Evolutionary conservation across 75 land plant genomes (phyloP), one percentile per base, ranked within the genome.

Genomic region (Larix kaempferi): DNA sequence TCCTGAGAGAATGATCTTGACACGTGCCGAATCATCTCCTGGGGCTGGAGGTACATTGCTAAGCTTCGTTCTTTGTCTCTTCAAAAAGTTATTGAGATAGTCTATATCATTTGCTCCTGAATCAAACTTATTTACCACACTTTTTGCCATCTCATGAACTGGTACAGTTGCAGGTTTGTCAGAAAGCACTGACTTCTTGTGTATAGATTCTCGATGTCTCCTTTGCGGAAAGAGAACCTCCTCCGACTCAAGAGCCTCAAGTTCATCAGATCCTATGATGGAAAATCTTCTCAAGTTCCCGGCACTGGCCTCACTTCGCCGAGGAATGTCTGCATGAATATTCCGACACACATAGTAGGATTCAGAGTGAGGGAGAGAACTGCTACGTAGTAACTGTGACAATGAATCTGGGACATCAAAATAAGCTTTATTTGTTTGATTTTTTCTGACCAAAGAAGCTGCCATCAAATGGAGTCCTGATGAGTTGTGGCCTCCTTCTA

Each of bases 191-290:
- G 72, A 69, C 49, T 44, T 67, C 39, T 67, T 69, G 49, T 69
- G 72, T 22, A 69, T 35, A 44, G 72, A 69, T 69, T 69, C 72
- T 69, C 72, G 54, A 69, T 41, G 72, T 69, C 49, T 69, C n/a
- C 49, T 69, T 12, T 23, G 72, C 21, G 52, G 72, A 23, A 69
- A 69, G 54, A 69, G 41, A 69, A 11, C 44, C 72, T 69, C 72
- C 49, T 69, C 52, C n/a, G 72, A 39, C 52, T 69, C 72, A 39
- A 69, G 52, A n/a, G 52, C 54, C 52, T 69, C 72, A 37, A 69
- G 41, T 37, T 69, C 72, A 23, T 69, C 41, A 19, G 52, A 21
- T 69, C 41, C 72, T 69, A 69, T 69, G 22, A 69, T 41, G 52
- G 72, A 69, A n/a, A 37, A 69, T 41, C 72, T 69, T 69, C 72